Evolutionary conservation across 108 stramenopile species (phyloP), one percentile per base, ranked within the genome.

Genomic region (Pseudonitzschia delicatissima): DNA sequence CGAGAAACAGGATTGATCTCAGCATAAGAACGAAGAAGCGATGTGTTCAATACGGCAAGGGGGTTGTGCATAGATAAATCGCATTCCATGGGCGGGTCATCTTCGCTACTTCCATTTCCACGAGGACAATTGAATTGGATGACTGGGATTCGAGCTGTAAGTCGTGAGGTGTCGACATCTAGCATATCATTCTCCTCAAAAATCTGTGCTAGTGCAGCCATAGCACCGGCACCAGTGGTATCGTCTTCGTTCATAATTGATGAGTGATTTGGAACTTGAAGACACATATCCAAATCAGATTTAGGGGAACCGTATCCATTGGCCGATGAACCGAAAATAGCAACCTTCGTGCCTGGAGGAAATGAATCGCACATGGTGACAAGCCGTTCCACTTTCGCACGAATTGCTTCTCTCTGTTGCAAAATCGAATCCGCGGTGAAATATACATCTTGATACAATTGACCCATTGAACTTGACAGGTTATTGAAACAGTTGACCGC

Each of bases 71-170:
- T 80, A 26, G 91, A 92, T 33, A 99, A 76, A 82, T 99, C 99
- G 69, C 97, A 97, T 67, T 98, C 96, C 47, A 99, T 82, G 11
- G 82, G 58, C 5, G 79, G 78, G 23, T 71, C 64, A 31, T 82
- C 72, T 27, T 67, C 66, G 65, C 67, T 71, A 11, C 7, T 28
- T 18, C 39, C 25, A 48, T 69, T 59, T 37, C 72, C 77, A 26
- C 64, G 53, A 4, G 87, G 88, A 58, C 85, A 87, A 60, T 84
- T 79, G 69, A 96, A 97, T 67, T 89, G 89, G 57, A 99, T 80
- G 60, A 99, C 93, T 0, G 99, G 98, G 42, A 99, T 98, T 17
- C 99, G 85, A 6, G 98, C 98, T 20, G 97, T 96, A n/a, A 95
- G 69, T 6, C 99, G 76, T 2, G 63, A 74, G 15, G 93, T 87